These are phyloP conservation scores for Penicillium psychrosexuale DNA, from an alignment of 2,329 filamentous ascomycete genomes.

Conservation along the genomic window DNA sequence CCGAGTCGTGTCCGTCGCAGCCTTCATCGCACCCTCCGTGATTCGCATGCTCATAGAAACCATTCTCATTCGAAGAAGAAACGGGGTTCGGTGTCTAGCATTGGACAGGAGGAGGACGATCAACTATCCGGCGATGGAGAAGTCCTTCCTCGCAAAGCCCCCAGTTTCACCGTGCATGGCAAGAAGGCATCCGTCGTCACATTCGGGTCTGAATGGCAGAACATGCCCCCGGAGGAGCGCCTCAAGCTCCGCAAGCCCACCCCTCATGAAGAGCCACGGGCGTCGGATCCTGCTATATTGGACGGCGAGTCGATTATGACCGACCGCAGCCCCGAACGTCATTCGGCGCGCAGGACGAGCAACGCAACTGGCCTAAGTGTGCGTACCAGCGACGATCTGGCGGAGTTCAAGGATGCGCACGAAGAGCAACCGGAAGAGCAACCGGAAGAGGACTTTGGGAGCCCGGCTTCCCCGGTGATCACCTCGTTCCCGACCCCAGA, in stretches of 20 bases:
- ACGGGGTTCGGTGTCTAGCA: constrained; percentile 66
- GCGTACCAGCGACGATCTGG: constrained; percentile 24
- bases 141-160: constrained; percentile 71
- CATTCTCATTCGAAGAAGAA: constrained; percentile 71
- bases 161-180: constrained; percentile 92
- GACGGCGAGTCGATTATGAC: constrained; percentile 29
- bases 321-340: constrained; percentile 45
- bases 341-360: constrained; percentile 62
- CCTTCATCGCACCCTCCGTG: constrained; percentile 83
- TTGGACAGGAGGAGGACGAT: constrained; percentile 52
- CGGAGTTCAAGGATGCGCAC: constrained; percentile 24
- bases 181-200: constrained; percentile 97
- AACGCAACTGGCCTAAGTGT: constrained; percentile 63
- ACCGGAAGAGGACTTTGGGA: constrained; percentile 8
- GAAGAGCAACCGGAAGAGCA: constrained; percentile 17
- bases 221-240: constrained; percentile 69
- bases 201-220: constrained; percentile 89
- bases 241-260: constrained; percentile 59
- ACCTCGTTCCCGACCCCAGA: background rate
- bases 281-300: constrained; percentile 32
- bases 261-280: constrained; percentile 37
- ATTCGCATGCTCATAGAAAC: constrained; percentile 62
- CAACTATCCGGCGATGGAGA: constrained; percentile 54
- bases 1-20: constrained; percentile 74
- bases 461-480: constrained; percentile 2